Conservation (phyloP, 352 stramenopile species). For the Hyaloperonospora arabidopsidis region DNA sequence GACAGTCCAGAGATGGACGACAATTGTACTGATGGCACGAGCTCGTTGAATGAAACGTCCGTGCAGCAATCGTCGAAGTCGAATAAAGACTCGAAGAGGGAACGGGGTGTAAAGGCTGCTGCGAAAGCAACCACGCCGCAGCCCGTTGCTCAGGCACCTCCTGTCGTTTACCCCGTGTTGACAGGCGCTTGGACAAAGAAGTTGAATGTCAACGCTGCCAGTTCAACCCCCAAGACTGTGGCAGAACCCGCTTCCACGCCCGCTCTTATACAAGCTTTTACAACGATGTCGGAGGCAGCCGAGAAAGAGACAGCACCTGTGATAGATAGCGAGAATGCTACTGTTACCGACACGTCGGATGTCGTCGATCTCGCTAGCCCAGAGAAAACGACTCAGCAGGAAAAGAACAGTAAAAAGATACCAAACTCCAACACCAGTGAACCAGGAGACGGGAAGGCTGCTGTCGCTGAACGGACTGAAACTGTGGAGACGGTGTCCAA, state of each 20-base stretch:
- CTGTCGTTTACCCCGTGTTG: conserved; percentile 48
- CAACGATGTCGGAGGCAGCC: conserved; percentile 1
- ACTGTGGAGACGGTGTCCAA: conserved; percentile 26
- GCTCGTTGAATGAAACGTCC: conserved; percentile 16
- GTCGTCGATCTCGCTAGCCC: conserved; percentile 25
- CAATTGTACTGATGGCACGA: conserved; percentile 26
- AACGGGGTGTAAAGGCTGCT: conserved; percentile 26
- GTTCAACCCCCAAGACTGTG: conserved; percentile 29
- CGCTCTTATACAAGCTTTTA: conserved; percentile 10
- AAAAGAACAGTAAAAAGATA: conserved; percentile 37
- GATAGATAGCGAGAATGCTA: conserved; percentile 12
- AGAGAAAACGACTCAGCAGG: conserved; percentile 40
- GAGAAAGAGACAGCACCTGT: conserved; percentile 9
- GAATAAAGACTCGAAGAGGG: conserved; percentile 41
- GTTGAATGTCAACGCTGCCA: conserved; percentile 42
- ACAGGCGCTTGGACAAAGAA: conserved; percentile 71
- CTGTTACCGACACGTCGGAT: conserved; percentile 10
- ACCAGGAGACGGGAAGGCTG: conserved; percentile 11
- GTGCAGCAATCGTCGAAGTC: conserved; percentile 25
- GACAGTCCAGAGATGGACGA: conserved; percentile 41
- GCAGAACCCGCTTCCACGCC: conserved; percentile 20
- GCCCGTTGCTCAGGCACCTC: conserved; percentile 27
- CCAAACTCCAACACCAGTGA: conserved; percentile 17
- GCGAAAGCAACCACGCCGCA: conserved; percentile 33
- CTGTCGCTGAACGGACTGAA: conserved; percentile 21